These are phyloP conservation scores for Gracilaria domingensis DNA, from an alignment of 23 red algal genomes.

Conservation along the genomic window DNA sequence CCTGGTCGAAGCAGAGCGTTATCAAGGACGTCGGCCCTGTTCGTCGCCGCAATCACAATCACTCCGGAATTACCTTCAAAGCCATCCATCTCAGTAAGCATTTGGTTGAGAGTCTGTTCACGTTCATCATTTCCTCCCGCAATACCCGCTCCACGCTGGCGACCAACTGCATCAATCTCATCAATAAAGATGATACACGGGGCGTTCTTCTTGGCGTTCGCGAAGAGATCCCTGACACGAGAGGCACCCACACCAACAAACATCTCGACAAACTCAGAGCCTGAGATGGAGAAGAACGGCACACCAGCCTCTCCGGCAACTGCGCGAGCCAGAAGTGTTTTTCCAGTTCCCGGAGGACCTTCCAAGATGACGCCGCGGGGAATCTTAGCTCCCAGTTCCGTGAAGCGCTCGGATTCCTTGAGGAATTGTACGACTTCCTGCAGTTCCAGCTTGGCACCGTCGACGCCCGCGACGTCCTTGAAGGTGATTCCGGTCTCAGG, in stretches of 20 bases:
- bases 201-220: slow-evolving; percentile 99
- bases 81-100: slow-evolving; percentile 99
- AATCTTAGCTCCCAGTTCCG: slow-evolving; percentile 94
- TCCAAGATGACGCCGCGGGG: slow-evolving; percentile 98
- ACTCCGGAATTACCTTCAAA: slow-evolving; percentile 98
- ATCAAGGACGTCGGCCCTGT: slow-evolving; percentile 96
- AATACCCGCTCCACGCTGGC: slow-evolving; percentile 97
- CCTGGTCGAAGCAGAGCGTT: slow-evolving; percentile 95
- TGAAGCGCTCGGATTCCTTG: slow-evolving; percentile 97
- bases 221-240: slow-evolving; percentile 97
- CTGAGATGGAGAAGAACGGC: slow-evolving; percentile 98
- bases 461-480: slow-evolving; percentile 94
- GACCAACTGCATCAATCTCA: slow-evolving; percentile 99
- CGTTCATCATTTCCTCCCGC: slow-evolving; percentile 99
- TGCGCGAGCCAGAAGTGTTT: slow-evolving; percentile 96
- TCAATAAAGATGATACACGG: slow-evolving; percentile 99
- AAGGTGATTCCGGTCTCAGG: slow-evolving; percentile 98
- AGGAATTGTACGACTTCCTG: slow-evolving; percentile 97
- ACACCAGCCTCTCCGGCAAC: slow-evolving; percentile 99
- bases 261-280: slow-evolving; percentile 99
- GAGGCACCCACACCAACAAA: slow-evolving; percentile 99
- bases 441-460: slow-evolving; percentile 96
- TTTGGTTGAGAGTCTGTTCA: slow-evolving; percentile 99
- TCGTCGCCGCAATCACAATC: slow-evolving; percentile 99
- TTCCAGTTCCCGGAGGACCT: slow-evolving; percentile 98